Conservation (phyloP, 2,329 filamentous ascomycete species). For the Eurotiales sp. region DNA sequence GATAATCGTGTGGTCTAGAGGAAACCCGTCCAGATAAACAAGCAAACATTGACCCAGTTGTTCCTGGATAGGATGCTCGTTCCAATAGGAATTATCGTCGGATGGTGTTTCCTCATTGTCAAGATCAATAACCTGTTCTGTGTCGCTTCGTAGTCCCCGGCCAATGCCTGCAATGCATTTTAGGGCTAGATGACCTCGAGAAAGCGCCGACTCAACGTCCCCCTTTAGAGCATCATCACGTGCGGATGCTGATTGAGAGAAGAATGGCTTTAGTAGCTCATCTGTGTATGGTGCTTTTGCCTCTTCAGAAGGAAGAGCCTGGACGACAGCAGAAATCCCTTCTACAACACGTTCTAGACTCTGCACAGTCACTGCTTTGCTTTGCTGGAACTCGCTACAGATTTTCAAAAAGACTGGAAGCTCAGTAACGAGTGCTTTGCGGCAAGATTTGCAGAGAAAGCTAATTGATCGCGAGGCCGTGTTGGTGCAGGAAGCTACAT, state of each 20-base stretch:
- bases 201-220: conserved; percentile 31
- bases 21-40: conserved; percentile 37
- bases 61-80: conserved; percentile 30
- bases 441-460: conserved; percentile 42
- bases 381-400: conserved; percentile 36
- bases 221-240: conserved; percentile 28
- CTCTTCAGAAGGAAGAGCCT: conserved; percentile 36
- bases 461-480: conserved; percentile 43
- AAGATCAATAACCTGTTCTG: conserved; percentile 34
- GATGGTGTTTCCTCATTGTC: conserved; percentile 24
- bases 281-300: conserved; percentile 38
- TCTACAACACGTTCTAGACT: conserved; percentile 42
- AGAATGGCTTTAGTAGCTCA: conserved; percentile 36
- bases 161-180: conserved; percentile 41
- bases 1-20: conserved; percentile 39
- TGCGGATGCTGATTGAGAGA: conserved; percentile 31
- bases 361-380: conserved; percentile 31
- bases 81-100: conserved; percentile 37
- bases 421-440: conserved; percentile 37
- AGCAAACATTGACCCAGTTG: conserved; percentile 40
- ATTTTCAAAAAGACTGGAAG: conserved; percentile 42
- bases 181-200: conserved; percentile 32
- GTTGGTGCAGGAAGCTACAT: conserved; percentile 37
- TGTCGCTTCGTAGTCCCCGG: conserved; percentile 36
- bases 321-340: conserved; percentile 44